These are phyloP conservation scores for Alternaria rosae DNA, from an alignment of 2,329 filamentous ascomycete species.

Conservation along the genomic window DNA sequence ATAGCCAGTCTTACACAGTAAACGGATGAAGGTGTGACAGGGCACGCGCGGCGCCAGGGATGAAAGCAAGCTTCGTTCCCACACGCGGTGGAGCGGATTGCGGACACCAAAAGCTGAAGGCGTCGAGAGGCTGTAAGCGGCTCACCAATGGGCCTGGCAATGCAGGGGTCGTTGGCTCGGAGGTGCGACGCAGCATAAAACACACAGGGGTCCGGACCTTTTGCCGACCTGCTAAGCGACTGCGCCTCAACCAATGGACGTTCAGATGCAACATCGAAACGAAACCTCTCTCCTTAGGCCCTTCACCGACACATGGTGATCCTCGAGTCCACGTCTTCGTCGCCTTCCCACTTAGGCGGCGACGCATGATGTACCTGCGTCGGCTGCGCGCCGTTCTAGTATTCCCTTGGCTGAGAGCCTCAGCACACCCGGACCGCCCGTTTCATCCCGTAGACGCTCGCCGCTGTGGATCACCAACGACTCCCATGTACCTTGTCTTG, in stretches of 20 bases:
- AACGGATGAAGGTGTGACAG: not conserved
- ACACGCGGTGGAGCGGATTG: not conserved
- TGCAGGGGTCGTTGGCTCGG: conserved; percentile 23
- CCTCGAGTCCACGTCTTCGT: conserved; percentile 18
- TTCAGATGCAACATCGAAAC: conserved; percentile 28
- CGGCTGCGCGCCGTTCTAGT: conserved; percentile 13
- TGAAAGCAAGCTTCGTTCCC: not conserved
- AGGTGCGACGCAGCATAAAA: conserved; percentile 43
- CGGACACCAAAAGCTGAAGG: not conserved
- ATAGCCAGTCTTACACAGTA: not conserved
- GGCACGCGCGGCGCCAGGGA: not conserved
- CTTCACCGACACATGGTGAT: conserved; percentile 19
- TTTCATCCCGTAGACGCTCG: conserved; percentile 45
- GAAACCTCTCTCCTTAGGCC: conserved; percentile 34
- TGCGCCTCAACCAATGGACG: conserved; percentile 35
- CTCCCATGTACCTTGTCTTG: conserved; percentile 35
- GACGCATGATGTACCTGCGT: conserved; percentile 42
- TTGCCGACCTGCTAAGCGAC: conserved; percentile 38
- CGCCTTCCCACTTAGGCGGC: conserved; percentile 26
- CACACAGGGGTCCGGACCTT: conserved; percentile 33
- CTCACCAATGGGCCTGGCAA: conserved; percentile 36
- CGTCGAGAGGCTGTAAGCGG: conserved; percentile 7
- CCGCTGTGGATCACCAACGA: conserved; percentile 32
- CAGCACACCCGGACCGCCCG: conserved; percentile 30
- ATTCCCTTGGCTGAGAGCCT: conserved; percentile 43